Percentiles rank a stretch among this genome's conserved stretches.
These are phyloP conservation scores for Myxozyma kluyveri DNA, from an alignment of 805 yeast genomes.

Conservation along the genomic window DNA sequence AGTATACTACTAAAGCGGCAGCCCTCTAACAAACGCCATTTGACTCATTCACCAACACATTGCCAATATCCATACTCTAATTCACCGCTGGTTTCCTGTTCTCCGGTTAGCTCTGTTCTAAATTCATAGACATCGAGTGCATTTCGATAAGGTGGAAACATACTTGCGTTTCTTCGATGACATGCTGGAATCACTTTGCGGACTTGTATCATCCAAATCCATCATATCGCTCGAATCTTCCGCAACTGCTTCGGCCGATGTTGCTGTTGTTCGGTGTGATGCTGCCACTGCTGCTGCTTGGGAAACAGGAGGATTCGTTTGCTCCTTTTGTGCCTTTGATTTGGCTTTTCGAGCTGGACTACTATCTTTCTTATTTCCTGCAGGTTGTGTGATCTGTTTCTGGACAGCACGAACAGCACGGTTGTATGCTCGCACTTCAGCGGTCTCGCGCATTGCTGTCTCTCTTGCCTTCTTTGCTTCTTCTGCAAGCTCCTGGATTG, in stretches of 20 bases:
- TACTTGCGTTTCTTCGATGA: constrained; percentile 26
- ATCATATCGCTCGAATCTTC: constrained; percentile 27
- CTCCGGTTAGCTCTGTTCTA: no score
- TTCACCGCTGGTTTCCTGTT: not conserved
- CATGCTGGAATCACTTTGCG: constrained; percentile 18
- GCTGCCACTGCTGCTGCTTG: not conserved
- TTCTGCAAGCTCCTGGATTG: constrained; percentile 9
- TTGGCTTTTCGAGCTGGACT: not conserved
- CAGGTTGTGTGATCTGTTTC: constrained; percentile 8
- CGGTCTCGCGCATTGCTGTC: constrained; percentile 4
- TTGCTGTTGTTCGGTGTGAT: not conserved
- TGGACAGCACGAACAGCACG: constrained; percentile 17
- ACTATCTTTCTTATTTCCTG: not conserved
- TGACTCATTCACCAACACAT: no score
- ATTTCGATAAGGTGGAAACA: not conserved
- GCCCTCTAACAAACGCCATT: no score
- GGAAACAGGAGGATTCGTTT: no score
- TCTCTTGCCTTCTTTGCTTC: constrained; percentile 16
- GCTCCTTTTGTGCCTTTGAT: no score
- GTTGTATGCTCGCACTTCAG: constrained; percentile 23
- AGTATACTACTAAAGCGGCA: no score
- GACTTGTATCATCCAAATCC: constrained; percentile 33
- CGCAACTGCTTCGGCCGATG: not conserved
- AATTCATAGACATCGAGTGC: no score
- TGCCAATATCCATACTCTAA: not conserved